Evolutionary conservation across 208 protist species (phyloP).

Genomic region (Leishmania major): DNA sequence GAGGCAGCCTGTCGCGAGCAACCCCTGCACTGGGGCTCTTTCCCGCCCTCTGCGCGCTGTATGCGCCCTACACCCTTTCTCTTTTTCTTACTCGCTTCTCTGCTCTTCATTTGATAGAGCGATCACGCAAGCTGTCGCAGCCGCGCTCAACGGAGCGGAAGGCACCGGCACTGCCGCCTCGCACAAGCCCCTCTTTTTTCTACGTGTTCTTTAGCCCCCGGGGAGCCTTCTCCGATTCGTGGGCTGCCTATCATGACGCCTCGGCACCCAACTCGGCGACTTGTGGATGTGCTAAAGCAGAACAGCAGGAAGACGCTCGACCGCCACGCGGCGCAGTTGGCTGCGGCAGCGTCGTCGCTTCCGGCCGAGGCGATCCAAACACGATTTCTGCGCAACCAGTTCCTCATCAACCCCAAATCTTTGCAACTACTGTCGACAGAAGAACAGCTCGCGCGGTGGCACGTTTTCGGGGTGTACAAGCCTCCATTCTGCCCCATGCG

Average conservation of each 20-base stretch:
- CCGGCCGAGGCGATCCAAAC: constrained; percentile 62
- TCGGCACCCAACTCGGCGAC: constrained; percentile 45
- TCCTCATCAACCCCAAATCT: constrained; percentile 80
- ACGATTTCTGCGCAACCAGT: constrained; percentile 81
- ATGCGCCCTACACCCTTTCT: background rate
- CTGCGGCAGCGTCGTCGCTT: constrained; percentile 45
- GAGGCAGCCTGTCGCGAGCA: background rate
- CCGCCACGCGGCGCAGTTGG: constrained; percentile 63
- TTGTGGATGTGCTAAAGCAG: constrained; percentile 77
- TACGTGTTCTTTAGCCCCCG: too few species aligned
- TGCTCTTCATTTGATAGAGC: background rate
- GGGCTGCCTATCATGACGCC: constrained; percentile 49
- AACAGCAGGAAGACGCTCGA: constrained; percentile 65
- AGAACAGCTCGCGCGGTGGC: constrained; percentile 44
- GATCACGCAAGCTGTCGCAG: background rate
- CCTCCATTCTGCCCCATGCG: constrained; percentile 91
- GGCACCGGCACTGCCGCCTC: background rate
- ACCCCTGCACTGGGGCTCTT: background rate
- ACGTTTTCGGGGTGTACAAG: constrained; percentile 84
- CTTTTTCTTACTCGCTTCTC: background rate
- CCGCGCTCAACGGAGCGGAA: background rate
- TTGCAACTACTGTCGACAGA: constrained; percentile 48
- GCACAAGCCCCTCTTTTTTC: background rate
- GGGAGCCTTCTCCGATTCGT: background rate
- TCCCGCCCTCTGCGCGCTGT: background rate